Evolutionary conservation across 2,329 filamentous ascomycete species (phyloP).

Genomic region (Fusarium anthophilum): DNA sequence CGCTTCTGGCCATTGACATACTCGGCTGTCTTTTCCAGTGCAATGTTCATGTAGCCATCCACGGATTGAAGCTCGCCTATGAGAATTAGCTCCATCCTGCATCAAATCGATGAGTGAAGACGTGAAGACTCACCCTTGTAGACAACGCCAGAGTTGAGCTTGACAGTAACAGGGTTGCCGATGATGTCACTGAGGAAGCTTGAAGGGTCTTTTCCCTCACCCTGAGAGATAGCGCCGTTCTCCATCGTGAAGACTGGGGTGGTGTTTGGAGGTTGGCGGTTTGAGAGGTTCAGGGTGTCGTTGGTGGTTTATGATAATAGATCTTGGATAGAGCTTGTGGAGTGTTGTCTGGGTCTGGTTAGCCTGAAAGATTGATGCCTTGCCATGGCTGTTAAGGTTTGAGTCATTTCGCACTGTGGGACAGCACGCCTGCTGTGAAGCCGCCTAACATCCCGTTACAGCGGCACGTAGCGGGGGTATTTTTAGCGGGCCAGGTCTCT

Average conservation of each 20-base stretch:
- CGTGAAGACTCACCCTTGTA: slow-evolving; percentile 79
- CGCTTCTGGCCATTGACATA: slow-evolving; percentile 86
- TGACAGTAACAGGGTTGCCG: slow-evolving; percentile 92
- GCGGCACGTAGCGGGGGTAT: slow-evolving; percentile 25
- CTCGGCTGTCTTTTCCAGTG: slow-evolving; percentile 94
- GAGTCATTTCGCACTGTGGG: slow-evolving; percentile 38
- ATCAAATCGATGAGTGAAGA: not conserved
- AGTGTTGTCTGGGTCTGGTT: slow-evolving; percentile 1
- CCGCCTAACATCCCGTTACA: slow-evolving; percentile 34
- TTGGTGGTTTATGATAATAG: slow-evolving; percentile 26
- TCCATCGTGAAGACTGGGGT: slow-evolving; percentile 66
- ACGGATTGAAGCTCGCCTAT: slow-evolving; percentile 94
- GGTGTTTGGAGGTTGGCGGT: slow-evolving; percentile 7
- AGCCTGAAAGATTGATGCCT: slow-evolving; percentile 35
- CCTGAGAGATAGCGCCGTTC: slow-evolving; percentile 70
- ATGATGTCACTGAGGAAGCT: slow-evolving; percentile 95
- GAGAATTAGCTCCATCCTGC: slow-evolving; percentile 3
- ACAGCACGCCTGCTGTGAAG: slow-evolving; percentile 2
- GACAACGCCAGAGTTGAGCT: slow-evolving; percentile 97
- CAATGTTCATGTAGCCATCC: slow-evolving; percentile 99
- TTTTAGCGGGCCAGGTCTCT: slow-evolving; percentile 26
- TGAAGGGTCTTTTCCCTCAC: slow-evolving; percentile 89
- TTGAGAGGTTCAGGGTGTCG: slow-evolving; percentile 9
- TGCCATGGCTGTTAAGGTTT: slow-evolving; percentile 35
- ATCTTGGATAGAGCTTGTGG: slow-evolving; percentile 24